Evolutionary conservation across 768 basidiomycete species (phyloP).

Genomic region (Neoboletus magnificus): DNA sequence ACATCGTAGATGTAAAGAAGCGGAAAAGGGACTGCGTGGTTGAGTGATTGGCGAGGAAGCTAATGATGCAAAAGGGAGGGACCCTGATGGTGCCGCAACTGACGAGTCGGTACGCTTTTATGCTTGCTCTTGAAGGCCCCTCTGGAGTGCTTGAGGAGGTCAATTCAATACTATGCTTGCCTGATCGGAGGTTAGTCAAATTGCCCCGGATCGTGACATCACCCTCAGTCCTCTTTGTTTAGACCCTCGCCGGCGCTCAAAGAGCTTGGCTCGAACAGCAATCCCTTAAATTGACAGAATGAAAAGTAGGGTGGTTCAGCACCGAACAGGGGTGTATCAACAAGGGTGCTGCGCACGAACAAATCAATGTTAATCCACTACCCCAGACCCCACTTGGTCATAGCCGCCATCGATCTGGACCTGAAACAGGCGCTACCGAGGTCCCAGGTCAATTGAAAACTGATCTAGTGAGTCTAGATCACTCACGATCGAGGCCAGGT

Average conservation of each 20-base stretch:
- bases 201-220: slow-evolving; percentile 14
- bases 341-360: slow-evolving; percentile 3
- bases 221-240: slow-evolving; percentile 2
- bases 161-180: slow-evolving; percentile 5
- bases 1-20: slow-evolving; percentile 10
- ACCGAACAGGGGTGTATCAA: slow-evolving; percentile 13
- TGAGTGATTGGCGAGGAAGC: background rate
- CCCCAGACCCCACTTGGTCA: background rate
- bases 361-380: slow-evolving; percentile 7
- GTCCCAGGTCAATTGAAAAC: background rate
- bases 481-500: slow-evolving; percentile 6
- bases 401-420: background rate
- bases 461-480: background rate
- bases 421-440: background rate
- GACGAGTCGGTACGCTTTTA: slow-evolving; percentile 3
- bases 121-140: slow-evolving; percentile 10
- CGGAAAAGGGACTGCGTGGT: slow-evolving; percentile 4
- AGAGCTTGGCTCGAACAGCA: background rate
- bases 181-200: background rate
- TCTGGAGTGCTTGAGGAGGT: slow-evolving; percentile 3
- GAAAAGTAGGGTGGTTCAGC: background rate
- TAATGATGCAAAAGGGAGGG: background rate
- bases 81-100: background rate
- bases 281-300: slow-evolving; percentile 7
- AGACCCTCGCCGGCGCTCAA: background rate